Evolutionary conservation across 306 rosid species (phyloP), one percentile per base, ranked within the genome.

Genomic region (Begonia loranthoides): DNA sequence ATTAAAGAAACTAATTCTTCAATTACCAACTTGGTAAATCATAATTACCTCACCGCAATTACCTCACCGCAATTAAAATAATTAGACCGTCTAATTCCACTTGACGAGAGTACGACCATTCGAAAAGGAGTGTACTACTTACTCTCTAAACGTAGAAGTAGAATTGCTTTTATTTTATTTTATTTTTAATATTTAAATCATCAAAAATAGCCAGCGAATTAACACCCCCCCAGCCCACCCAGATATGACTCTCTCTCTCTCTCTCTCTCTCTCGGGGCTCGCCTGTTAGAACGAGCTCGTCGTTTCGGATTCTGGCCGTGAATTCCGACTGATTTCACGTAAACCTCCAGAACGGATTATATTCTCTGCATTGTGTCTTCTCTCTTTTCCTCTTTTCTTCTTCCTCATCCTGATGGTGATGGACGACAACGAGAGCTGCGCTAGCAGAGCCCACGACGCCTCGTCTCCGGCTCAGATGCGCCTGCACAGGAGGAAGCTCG

Each of bases 361-460:
- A 16, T 40, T 58, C 40, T 11, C 33, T 39, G 53, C 34, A 17
- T 45, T 52, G 17, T 41, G 17, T 41, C 34, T 43, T 39, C 49
- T 40, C 19, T 40, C 21, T 41, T 19, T 34, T 41, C 40, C 22
- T 36, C 9, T 16, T 50, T 16, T 22, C 38, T 17, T 36, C 40
- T 14, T 13, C 43, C 51, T 10, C 44, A 41, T 16, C 45, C 62
- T 66, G 56, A 78, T 78, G 85, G 83, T 69, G 64, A 79, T 56
- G 79, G 87, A 79, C 45, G 87, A 73, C 16, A 75, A 79, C 79
- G 87, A 83, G 66, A 80, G 84, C 76, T 70, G 79, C 55, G 75
- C 80, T 48, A 81, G 81, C 68, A 76, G 84, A 61, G 71, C 65
- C 17, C 68, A 63, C 59, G 68, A 53, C 49, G 16, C 70, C 38